Percentiles rank a stretch among this genome's conserved stretches.
phyloP scores from a whole-genome alignment of 1,139 yeast genomes.

The Pichia sp. region DNA sequence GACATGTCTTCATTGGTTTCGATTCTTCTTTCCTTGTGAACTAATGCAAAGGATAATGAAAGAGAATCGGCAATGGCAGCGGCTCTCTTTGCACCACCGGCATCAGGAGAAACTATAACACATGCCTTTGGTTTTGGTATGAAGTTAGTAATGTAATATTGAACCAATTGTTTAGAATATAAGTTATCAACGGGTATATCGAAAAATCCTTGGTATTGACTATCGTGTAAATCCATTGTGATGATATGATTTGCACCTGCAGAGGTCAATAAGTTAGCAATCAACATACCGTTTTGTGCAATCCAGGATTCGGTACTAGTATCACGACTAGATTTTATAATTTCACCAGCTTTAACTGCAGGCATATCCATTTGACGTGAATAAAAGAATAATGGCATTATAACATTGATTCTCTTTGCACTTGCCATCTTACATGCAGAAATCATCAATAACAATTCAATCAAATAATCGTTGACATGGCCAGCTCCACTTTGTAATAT shows the following conservation, averaged over 20 bases:
- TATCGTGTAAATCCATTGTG: slow-evolving; percentile 97
- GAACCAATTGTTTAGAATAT: slow-evolving; percentile 80
- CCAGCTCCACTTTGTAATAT: slow-evolving; percentile 78
- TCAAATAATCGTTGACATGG: slow-evolving; percentile 84
- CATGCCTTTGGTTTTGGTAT: slow-evolving; percentile 76
- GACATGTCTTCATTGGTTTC: slow-evolving; percentile 29
- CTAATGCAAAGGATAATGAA: slow-evolving; percentile 88
- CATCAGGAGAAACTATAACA: slow-evolving; percentile 92
- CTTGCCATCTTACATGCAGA: slow-evolving; percentile 97
- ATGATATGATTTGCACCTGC: slow-evolving; percentile 98
- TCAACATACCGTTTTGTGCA: slow-evolving; percentile 91
- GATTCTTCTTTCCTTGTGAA: slow-evolving; percentile 90
- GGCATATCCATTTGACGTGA: slow-evolving; percentile 97
- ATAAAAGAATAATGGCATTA: slow-evolving; percentile 92
- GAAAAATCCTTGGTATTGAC: slow-evolving; percentile 92
- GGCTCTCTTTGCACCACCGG: slow-evolving; percentile 98
- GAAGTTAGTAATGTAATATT: slow-evolving; percentile 71
- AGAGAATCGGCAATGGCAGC: slow-evolving; percentile 90
- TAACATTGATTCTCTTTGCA: slow-evolving; percentile 92
- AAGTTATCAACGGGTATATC: slow-evolving; percentile 91
- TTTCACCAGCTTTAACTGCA: slow-evolving; percentile 35
- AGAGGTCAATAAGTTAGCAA: slow-evolving; percentile 83
- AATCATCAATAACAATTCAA: slow-evolving; percentile 84
- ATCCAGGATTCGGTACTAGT: slow-evolving; percentile 71
- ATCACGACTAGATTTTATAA: slow-evolving; percentile 18